These are phyloP conservation scores for Pedinophyceae sp. DNA, from an alignment of 139 green algal species.

Conservation along the genomic window DNA sequence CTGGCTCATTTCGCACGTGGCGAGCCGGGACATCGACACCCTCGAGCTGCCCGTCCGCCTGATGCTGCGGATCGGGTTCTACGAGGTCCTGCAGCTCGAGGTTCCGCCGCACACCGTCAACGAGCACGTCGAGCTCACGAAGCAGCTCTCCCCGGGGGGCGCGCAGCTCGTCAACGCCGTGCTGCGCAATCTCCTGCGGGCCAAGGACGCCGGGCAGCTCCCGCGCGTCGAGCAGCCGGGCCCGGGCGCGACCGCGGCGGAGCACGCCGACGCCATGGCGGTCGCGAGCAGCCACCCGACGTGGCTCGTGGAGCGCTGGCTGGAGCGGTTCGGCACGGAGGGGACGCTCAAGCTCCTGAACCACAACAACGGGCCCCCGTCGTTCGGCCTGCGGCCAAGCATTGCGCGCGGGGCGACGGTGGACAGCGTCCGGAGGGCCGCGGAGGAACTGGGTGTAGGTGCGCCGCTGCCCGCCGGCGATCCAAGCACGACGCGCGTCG, in stretches of 20 bases:
- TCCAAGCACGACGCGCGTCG: too few species aligned
- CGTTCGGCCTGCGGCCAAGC: not conserved
- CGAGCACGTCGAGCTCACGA: constrained; percentile 55
- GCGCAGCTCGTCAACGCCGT: constrained; percentile 33
- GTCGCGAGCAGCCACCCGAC: constrained; percentile 37
- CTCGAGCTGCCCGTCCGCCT: constrained; percentile 13
- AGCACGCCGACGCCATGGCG: constrained; percentile 9
- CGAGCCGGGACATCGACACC: constrained; percentile 8
- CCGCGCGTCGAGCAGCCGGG: constrained; percentile 8
- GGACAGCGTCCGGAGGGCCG: constrained; percentile 21
- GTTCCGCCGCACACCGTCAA: constrained; percentile 33
- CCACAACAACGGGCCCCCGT: constrained; percentile 48
- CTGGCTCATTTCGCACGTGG: constrained; percentile 16
- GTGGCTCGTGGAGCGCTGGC: constrained; percentile 65
- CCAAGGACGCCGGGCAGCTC: constrained; percentile 7
- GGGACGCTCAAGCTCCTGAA: constrained; percentile 35
- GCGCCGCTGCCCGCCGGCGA: constrained; percentile 7
- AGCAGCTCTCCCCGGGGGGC: constrained; percentile 19
- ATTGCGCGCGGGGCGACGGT: constrained; percentile 5
- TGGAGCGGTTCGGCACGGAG: constrained; percentile 28
- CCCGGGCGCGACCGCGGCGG: not conserved
- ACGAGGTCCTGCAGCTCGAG: constrained; percentile 39
- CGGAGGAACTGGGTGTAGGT: constrained; percentile 2
- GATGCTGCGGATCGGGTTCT: constrained; percentile 50
- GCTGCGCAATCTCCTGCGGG: constrained; percentile 18